phyloP scores from a whole-genome alignment of 78 protist genomes.

The Diacronema lutheri region DNA sequence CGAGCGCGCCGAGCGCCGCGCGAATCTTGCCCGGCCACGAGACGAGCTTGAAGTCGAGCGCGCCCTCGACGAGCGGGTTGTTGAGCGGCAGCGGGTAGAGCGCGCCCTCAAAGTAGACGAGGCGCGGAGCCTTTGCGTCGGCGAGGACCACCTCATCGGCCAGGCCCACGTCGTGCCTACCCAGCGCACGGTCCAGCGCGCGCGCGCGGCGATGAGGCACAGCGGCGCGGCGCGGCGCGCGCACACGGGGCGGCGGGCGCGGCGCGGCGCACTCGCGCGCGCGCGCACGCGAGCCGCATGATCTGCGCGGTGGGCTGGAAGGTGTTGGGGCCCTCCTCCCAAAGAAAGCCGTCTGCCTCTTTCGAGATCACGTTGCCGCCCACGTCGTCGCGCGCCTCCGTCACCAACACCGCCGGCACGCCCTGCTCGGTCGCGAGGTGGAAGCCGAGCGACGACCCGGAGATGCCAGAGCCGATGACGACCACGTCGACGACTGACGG shows the following conservation, averaged over 20 bases:
- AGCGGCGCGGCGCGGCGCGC: too few species aligned
- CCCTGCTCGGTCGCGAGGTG: background rate
- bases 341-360: background rate
- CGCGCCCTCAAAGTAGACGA: background rate
- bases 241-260: too few species aligned
- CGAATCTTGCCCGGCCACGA: slow-evolving; percentile 16
- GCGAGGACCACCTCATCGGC: slow-evolving; percentile 24
- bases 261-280: too few species aligned
- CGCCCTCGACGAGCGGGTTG: slow-evolving; percentile 4
- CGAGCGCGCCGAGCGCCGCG: slow-evolving; percentile 19
- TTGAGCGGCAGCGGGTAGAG: slow-evolving; percentile 1
- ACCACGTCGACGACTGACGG: too few species aligned
- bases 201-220: too few species aligned
- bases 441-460: slow-evolving; percentile 15
- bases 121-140: slow-evolving; percentile 24
- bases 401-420: slow-evolving; percentile 1
- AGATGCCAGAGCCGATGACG: background rate
- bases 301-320: background rate
- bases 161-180: slow-evolving; percentile 1
- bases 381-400: slow-evolving; percentile 24
- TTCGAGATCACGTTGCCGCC: slow-evolving; percentile 23
- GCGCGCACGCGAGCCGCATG: background rate
- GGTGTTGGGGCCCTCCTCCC: slow-evolving; percentile 33
- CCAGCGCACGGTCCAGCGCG: too few species aligned
- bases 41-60: background rate